Base-by-base conservation (phyloP, 768 basidiomycete genomes). In the Exidia glandulosa region DNA sequence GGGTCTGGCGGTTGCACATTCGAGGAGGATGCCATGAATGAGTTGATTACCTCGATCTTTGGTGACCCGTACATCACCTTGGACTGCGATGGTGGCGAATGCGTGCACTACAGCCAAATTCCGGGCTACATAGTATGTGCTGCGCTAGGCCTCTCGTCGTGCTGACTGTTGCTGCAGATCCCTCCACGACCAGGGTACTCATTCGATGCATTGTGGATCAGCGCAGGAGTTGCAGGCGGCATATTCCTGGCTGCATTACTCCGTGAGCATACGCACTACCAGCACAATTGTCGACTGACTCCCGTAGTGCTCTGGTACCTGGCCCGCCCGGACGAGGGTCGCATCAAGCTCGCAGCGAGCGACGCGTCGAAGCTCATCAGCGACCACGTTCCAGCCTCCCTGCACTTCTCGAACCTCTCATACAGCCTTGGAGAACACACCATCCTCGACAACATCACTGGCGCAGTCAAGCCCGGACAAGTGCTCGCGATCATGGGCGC, bases 401-500 rank as follows among this genome's bases (percentile, higher is more conserved):
- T 99, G n/a, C 88, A 95, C 70, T 97, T 98, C 74, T 83, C 84
- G 56, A 77, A 84, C 59, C 76, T 98, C 60, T 84, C 89, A 0
- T 99, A 99, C 72, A 78, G 79, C 2, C 81, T 96, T 27, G 76
- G 79, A 3, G 76, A 77, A 41, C 80, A 84, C 45, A 75, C 77
- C 3, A 87, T 97, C 56, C 79, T 98, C n/a, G 84, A 87, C 64
- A 77, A 77, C 56, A 86, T 98, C 58, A 85, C 86, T 0, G 95
- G 95, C 3, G 79, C 81, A 10, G 89, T 92, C 48, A 84, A 87
- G 64, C 88, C 94, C 0, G 95, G 95, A 6, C 88, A 94, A 70
- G 77, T 97, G 57, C 85, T 94, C 76, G 95, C 94, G 1, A 90
- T 98, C 66, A 94, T 98, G 88, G 95, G 95, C 61, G 92, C 94